phyloP scores from a whole-genome alignment of 331 rosid species.

The Pyracantha coccinea region DNA sequence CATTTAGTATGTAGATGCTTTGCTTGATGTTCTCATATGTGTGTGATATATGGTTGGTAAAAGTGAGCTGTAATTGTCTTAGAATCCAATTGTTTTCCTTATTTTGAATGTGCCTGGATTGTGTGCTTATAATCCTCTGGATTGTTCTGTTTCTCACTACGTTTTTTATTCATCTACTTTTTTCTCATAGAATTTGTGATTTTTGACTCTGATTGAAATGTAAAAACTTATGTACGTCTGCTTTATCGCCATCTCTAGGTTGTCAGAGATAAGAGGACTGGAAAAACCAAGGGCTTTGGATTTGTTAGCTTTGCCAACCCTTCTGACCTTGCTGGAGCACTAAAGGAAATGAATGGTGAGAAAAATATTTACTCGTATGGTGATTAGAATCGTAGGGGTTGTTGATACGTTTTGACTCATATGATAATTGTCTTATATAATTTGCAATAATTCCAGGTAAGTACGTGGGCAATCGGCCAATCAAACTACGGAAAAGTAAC shows the following conservation, averaged over 20 bases:
- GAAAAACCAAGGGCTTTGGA: constrained; percentile 93
- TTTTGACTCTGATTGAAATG: neutral
- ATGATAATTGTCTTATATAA: neutral
- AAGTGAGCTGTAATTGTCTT: neutral
- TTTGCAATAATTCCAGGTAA: constrained; percentile 45
- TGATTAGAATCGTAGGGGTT: neutral
- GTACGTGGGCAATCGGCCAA: constrained; percentile 94
- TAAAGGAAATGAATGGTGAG: constrained; percentile 93
- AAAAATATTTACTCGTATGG: neutral
- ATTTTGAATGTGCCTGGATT: neutral
- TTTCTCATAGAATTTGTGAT: neutral
- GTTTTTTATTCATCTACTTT: neutral
- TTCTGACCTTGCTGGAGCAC: constrained; percentile 76
- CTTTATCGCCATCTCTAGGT: constrained; percentile 41
- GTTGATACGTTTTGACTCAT: neutral
- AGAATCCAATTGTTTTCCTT: neutral
- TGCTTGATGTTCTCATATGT: neutral
- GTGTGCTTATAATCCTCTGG: neutral
- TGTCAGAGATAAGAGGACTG: constrained; percentile 93
- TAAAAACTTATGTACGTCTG: neutral
- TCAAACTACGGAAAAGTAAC: constrained; percentile 89
- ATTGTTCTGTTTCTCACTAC: neutral
- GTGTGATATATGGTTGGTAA: neutral
- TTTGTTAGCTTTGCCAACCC: constrained; percentile 90
- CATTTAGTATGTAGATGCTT: neutral